Percentiles rank a stretch among this genome's conserved stretches.
Conservation (phyloP, 129 eudicot species). For the Calendula officinalis region DNA sequence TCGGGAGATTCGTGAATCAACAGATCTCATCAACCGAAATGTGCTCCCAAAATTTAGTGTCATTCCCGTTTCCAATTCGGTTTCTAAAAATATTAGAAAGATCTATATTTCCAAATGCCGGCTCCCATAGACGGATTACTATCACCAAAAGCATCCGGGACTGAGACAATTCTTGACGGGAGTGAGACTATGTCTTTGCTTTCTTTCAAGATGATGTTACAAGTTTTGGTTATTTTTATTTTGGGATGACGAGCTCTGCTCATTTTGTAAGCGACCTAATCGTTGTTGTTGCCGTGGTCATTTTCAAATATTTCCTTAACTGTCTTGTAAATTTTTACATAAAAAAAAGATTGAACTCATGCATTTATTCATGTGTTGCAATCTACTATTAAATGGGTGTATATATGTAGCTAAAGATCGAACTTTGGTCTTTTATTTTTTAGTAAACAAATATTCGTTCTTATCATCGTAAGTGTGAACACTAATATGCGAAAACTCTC, state of each 20-base stretch:
- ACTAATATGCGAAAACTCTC: neutral
- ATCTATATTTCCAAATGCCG: too few species aligned
- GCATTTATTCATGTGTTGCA: constrained; percentile 9
- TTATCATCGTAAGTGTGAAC: neutral
- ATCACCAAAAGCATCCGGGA: too few species aligned
- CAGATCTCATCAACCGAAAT: too few species aligned
- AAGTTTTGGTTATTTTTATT: neutral
- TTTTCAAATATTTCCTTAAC: too few species aligned
- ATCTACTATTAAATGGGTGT: constrained; percentile 17
- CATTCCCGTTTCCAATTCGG: too few species aligned
- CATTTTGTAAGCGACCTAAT: too few species aligned
- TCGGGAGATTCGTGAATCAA: too few species aligned
- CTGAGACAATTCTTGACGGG: neutral
- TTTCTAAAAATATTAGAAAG: too few species aligned
- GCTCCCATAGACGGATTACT: too few species aligned
- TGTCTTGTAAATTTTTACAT: too few species aligned
- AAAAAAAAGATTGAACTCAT: constrained; percentile 42
- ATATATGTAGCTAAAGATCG: constrained; percentile 13
- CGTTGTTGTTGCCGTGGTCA: too few species aligned
- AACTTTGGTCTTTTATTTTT: constrained; percentile 4
- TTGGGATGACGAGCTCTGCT: neutral
- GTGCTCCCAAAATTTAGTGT: too few species aligned
- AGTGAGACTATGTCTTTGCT: neutral
- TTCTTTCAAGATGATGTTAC: neutral
- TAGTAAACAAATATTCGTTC: constrained; percentile 6